Evolutionary conservation across 306 rosid genomes (phyloP).

Genomic region (Delonix regia): DNA sequence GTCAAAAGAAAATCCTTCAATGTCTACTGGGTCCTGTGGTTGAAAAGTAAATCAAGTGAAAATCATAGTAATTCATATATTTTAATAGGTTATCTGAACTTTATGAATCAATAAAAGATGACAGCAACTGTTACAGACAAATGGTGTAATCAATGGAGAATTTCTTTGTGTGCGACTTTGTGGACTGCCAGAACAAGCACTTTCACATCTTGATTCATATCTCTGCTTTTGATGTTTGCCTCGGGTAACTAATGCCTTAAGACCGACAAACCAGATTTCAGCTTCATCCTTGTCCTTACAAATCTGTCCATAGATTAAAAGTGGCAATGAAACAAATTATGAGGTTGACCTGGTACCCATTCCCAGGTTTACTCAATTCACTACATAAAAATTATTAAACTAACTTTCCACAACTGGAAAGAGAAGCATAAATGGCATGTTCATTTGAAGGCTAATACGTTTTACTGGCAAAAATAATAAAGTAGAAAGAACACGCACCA

Average conservation of each 20-base stretch:
- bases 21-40: slow-evolving; percentile 75
- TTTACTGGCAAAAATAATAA: slow-evolving; percentile 25
- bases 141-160: slow-evolving; percentile 69
- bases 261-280: slow-evolving; percentile 96
- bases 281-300: slow-evolving; percentile 99
- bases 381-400: slow-evolving; percentile 25
- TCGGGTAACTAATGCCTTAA: slow-evolving; percentile 75
- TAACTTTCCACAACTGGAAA: slow-evolving; percentile 28
- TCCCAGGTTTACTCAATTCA: slow-evolving; percentile 14
- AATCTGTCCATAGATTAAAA: slow-evolving; percentile 63
- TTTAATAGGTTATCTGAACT: slow-evolving; percentile 29
- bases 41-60: slow-evolving; percentile 28
- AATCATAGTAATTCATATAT: slow-evolving; percentile 29
- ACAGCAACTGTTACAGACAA: slow-evolving; percentile 54
- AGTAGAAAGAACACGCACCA: slow-evolving; percentile 66
- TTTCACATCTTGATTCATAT: slow-evolving; percentile 57
- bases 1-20: slow-evolving; percentile 50
- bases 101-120: slow-evolving; percentile 34
- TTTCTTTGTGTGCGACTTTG: slow-evolving; percentile 57
- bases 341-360: slow-evolving; percentile 23
- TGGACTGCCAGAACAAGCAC: slow-evolving; percentile 59
- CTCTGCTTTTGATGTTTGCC: slow-evolving; percentile 61
- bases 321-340: slow-evolving; percentile 30
- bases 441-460: slow-evolving; percentile 8
- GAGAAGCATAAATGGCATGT: slow-evolving; percentile 29